These are phyloP conservation scores for Austroboletus novae-zelandiae DNA, from an alignment of 1,284 basidiomycete species.

Conservation along the genomic window DNA sequence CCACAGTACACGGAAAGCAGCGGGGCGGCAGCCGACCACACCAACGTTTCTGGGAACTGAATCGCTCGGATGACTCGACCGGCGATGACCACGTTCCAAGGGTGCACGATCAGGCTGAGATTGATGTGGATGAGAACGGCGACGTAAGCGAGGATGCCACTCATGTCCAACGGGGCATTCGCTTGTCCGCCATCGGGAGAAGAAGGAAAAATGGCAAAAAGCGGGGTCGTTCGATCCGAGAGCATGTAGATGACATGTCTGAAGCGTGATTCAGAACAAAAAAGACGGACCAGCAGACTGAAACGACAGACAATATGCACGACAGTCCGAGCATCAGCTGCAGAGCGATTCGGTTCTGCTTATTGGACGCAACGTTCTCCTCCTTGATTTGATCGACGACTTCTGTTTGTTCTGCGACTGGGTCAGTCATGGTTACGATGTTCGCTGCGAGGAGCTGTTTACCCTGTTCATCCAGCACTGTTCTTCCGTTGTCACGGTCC, in stretches of 20 bases:
- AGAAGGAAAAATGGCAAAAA: conserved; percentile 42
- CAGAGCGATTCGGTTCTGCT: conserved; percentile 36
- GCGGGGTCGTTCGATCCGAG: conserved; percentile 41
- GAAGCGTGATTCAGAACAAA: not conserved
- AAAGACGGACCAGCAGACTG: not conserved
- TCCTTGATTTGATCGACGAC: conserved; percentile 42
- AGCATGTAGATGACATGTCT: conserved; percentile 46
- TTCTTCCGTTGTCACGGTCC: conserved; percentile 26
- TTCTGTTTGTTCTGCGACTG: conserved; percentile 50
- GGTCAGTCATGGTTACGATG: conserved; percentile 3
- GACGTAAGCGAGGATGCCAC: conserved; percentile 41
- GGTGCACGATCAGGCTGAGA: conserved; percentile 40
- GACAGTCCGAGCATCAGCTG: conserved; percentile 43
- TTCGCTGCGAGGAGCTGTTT: not conserved
- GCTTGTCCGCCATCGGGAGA: conserved; percentile 5
- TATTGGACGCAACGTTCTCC: conserved; percentile 39
- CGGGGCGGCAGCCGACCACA: conserved; percentile 46
- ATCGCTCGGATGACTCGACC: conserved; percentile 34
- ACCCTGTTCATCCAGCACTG: conserved; percentile 55
- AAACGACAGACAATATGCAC: conserved; percentile 41
- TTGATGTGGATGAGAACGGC: conserved; percentile 48
- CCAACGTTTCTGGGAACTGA: conserved; percentile 43
- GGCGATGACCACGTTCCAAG: conserved; percentile 27
- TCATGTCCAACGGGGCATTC: conserved; percentile 36
- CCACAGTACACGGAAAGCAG: conserved; percentile 44